A percentile compares a stretch with the other conserved stretches of the same genome.
Evolutionary conservation across 108 stramenopile genomes (phyloP).

Genomic region (Ochromonas danica): DNA sequence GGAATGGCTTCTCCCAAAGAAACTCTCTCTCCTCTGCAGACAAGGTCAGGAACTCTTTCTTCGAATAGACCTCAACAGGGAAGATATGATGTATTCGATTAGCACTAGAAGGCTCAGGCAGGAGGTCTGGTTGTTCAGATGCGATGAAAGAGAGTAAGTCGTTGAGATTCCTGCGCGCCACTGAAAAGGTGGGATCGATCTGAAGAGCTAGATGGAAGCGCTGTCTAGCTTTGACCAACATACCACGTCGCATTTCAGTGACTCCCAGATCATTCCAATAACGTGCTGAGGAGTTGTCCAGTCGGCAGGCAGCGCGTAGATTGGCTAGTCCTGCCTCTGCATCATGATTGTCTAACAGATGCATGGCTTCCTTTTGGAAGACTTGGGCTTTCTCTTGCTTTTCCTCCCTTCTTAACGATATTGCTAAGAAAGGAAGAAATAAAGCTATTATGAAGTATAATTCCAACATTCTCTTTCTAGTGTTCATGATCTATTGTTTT

Average conservation of each 20-base stretch:
- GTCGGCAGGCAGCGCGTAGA: not conserved
- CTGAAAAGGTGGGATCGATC: not conserved
- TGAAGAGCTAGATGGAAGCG: not conserved
- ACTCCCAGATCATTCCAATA: conserved; percentile 21
- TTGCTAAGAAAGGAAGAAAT: too few species aligned
- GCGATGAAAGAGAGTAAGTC: not conserved
- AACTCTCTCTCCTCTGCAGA: too few species aligned
- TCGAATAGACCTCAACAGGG: not conserved
- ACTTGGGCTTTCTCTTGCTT: too few species aligned
- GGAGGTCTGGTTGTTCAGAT: too few species aligned
- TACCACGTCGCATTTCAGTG: not conserved
- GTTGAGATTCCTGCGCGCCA: not conserved
- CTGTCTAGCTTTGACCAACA: not conserved
- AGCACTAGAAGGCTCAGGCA: not conserved
- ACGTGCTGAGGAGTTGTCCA: not conserved
- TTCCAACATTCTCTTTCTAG: too few species aligned
- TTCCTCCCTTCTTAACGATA: too few species aligned
- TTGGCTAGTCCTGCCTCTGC: too few species aligned
- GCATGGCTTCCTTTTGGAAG: too few species aligned
- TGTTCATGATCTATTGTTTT: too few species aligned
- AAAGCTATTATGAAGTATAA: too few species aligned
- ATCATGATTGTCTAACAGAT: too few species aligned
- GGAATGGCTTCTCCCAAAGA: not conserved
- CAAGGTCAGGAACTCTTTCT: not conserved
- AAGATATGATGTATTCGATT: not conserved